These are phyloP conservation scores for Madurella fahalii DNA, from an alignment of 2,329 filamentous ascomycete species.

Conservation along the genomic window DNA sequence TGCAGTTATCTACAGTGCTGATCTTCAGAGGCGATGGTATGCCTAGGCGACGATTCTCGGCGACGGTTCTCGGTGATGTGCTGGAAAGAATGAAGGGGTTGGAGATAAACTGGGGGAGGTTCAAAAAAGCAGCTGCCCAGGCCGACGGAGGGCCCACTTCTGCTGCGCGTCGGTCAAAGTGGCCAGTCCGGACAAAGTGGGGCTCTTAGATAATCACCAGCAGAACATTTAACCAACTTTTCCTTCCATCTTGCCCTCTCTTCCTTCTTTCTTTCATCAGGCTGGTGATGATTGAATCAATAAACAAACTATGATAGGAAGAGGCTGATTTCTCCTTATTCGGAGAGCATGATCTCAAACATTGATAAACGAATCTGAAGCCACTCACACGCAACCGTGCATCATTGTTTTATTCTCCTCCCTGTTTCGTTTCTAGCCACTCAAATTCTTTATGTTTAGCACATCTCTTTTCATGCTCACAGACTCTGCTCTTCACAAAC, in stretches of 20 bases:
- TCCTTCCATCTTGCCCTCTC: slow-evolving; percentile 14
- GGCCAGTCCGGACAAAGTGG: neutral
- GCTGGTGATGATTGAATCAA: slow-evolving; percentile 60
- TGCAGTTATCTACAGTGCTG: neutral
- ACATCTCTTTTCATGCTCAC: too few relatives aligned
- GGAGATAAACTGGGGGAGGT: slow-evolving; percentile 4
- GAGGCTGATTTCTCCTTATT: slow-evolving; percentile 56
- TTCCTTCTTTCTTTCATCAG: slow-evolving; percentile 33
- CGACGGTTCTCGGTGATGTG: neutral
- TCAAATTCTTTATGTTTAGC: neutral
- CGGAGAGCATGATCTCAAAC: slow-evolving; percentile 58
- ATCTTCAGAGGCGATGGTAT: neutral
- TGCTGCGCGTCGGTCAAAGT: slow-evolving; percentile 4
- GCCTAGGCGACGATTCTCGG: neutral
- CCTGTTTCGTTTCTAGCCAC: neutral
- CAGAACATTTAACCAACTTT: slow-evolving; percentile 18
- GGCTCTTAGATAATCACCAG: slow-evolving; percentile 20
- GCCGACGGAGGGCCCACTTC: slow-evolving; percentile 5
- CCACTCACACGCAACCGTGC: slow-evolving; percentile 23
- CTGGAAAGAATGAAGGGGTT: slow-evolving; percentile 8
- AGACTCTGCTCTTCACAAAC: too few relatives aligned
- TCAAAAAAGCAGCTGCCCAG: slow-evolving; percentile 16
- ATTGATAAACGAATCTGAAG: slow-evolving; percentile 54
- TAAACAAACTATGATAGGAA: slow-evolving; percentile 59
- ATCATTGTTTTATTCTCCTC: slow-evolving; percentile 7